Evolutionary conservation across 2,329 filamentous ascomycete species (phyloP).

Genomic region (Setomelanomma holmii): DNA sequence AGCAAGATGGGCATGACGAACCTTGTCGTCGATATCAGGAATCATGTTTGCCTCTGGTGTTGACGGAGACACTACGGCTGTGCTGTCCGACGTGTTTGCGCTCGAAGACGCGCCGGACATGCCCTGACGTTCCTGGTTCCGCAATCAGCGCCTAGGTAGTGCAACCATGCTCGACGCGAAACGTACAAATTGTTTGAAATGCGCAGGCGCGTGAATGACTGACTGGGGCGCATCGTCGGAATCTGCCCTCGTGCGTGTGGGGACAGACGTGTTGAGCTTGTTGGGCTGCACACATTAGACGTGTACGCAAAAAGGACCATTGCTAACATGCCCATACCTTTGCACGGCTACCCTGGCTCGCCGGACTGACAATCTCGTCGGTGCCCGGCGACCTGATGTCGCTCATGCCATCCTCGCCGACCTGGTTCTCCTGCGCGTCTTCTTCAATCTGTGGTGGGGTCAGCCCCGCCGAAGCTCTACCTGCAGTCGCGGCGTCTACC

Average conservation of each 20-base stretch:
- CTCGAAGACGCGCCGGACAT: conserved; percentile 37
- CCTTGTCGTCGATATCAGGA: conserved; percentile 46
- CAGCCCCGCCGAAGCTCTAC: conserved; percentile 22
- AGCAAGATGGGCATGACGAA: conserved; percentile 35
- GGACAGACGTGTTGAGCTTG: conserved; percentile 56
- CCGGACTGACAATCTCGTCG: conserved; percentile 46
- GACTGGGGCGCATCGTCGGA: conserved; percentile 82
- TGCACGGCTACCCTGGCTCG: conserved; percentile 38
- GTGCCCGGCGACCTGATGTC: conserved; percentile 48
- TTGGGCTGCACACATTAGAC: conserved; percentile 38
- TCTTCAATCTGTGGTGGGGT: conserved; percentile 69
- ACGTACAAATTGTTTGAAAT: conserved; percentile 78
- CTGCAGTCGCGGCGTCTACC: conserved; percentile 24
- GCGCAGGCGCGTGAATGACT: conserved; percentile 88
- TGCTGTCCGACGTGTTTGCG: conserved; percentile 43
- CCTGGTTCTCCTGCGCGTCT: conserved; percentile 68
- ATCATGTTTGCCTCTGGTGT: conserved; percentile 49
- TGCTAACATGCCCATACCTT: conserved; percentile 30
- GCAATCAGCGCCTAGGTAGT: conserved; percentile 40
- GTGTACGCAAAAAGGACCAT: not conserved
- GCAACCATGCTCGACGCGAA: conserved; percentile 28
- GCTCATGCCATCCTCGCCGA: conserved; percentile 46
- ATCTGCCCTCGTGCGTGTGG: conserved; percentile 55
- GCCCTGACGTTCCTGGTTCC: conserved; percentile 37
- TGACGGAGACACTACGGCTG: conserved; percentile 46